These are phyloP conservation scores for Candida xyloterini DNA, from an alignment of 805 yeast species.

Conservation along the genomic window DNA sequence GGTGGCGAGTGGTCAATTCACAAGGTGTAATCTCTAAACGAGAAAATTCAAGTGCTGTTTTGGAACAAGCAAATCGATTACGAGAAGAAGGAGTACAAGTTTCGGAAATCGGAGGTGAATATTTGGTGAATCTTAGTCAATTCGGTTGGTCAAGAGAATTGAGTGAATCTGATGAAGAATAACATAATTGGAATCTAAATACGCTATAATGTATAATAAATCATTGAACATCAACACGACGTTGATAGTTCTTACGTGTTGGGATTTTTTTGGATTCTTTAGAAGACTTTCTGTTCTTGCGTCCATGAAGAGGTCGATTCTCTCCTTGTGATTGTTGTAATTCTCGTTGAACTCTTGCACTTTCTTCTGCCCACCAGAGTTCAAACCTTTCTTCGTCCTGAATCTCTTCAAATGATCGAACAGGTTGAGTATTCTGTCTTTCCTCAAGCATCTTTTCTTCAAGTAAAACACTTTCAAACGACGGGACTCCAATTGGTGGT, in stretches of 20 bases:
- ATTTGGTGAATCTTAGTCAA: slow-evolving; percentile 40
- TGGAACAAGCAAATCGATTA: slow-evolving; percentile 44
- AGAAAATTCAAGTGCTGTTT: slow-evolving; percentile 39
- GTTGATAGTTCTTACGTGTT: slow-evolving; percentile 3
- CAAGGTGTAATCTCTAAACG: slow-evolving; percentile 60
- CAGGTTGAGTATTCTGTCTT: slow-evolving; percentile 20
- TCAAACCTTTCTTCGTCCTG: slow-evolving; percentile 83
- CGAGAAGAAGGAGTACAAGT: slow-evolving; percentile 48
- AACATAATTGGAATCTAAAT: not conserved
- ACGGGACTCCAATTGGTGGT: slow-evolving; percentile 22
- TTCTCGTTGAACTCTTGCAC: slow-evolving; percentile 56
- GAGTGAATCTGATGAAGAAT: slow-evolving; percentile 15
- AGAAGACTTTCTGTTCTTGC: slow-evolving; percentile 1
- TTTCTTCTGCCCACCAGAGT: slow-evolving; percentile 84
- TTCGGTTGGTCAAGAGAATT: slow-evolving; percentile 68
- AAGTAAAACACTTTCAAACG: slow-evolving; percentile 26
- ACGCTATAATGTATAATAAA: not conserved
- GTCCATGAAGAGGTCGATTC: slow-evolving; percentile 6
- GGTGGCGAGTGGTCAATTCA: slow-evolving; percentile 79
- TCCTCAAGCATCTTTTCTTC: slow-evolving; percentile 27
- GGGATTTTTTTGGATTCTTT: slow-evolving; percentile 2
- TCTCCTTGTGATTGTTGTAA: slow-evolving; percentile 30
- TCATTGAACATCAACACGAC: slow-evolving; percentile 4
- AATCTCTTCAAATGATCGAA: slow-evolving; percentile 59
- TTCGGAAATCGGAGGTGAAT: slow-evolving; percentile 27